Evolutionary conservation across 2,329 filamentous ascomycete species (phyloP).

Genomic region (Dactylonectria estremocensis): DNA sequence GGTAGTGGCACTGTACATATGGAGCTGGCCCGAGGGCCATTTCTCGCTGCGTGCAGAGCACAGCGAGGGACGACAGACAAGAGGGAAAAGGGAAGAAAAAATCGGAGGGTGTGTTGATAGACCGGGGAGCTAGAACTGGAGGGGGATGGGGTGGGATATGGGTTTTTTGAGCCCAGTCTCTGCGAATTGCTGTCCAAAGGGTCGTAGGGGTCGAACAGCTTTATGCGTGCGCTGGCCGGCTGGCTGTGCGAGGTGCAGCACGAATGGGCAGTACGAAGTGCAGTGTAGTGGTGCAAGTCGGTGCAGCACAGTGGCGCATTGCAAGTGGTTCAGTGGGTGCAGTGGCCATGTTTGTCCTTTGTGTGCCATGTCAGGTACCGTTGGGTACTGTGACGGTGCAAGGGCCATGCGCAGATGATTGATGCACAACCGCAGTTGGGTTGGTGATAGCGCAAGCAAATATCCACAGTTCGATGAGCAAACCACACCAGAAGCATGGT

Average conservation of each 20-base stretch:
- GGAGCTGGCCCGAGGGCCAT: background rate
- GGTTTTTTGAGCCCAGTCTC: constrained; percentile 22
- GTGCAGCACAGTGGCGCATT: background rate
- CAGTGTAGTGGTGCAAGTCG: background rate
- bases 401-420: constrained; percentile 16
- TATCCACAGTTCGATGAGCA: constrained; percentile 7
- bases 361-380: constrained; percentile 26
- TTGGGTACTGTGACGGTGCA: constrained; percentile 27
- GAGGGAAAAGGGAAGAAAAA: background rate
- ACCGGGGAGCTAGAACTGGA: constrained; percentile 26
- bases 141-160: constrained; percentile 10
- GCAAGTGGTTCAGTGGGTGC: background rate
- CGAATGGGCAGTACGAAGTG: background rate
- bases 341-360: background rate
- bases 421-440: constrained; percentile 15
- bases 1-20: constrained; percentile 19
- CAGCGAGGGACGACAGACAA: background rate
- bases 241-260: background rate
- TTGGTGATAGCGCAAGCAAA: background rate
- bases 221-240: background rate
- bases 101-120: constrained; percentile 8
- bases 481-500: constrained; percentile 1
- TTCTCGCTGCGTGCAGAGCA: constrained; percentile 7
- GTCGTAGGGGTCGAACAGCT: constrained; percentile 17
- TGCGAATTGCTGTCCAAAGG: constrained; percentile 20